These are phyloP conservation scores for Senna tora DNA, from an alignment of 306 rosid species.

Conservation along the genomic window DNA sequence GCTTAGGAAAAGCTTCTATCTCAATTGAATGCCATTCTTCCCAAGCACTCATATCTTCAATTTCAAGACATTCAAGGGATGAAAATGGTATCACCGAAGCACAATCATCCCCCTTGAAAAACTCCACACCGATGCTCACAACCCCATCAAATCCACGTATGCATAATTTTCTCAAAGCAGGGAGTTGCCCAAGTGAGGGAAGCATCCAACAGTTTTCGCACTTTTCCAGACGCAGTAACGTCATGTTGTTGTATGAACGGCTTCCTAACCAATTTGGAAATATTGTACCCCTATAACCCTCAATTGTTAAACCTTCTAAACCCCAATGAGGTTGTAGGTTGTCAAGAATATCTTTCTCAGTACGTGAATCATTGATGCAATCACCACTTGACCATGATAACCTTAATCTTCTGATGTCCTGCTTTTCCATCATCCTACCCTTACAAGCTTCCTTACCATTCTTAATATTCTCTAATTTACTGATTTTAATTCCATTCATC, in stretches of 20 bases:
- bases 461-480: not conserved
- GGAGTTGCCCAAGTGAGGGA: constrained; percentile 28
- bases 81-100: constrained; percentile 6
- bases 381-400: not conserved
- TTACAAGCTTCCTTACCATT: not conserved
- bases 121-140: not conserved
- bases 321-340: constrained; percentile 17
- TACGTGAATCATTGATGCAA: not conserved
- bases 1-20: constrained; percentile 11
- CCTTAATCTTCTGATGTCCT: not conserved
- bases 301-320: not conserved
- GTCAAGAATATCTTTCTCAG: constrained; percentile 6
- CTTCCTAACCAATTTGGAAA: constrained; percentile 26
- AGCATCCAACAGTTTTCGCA: constrained; percentile 17
- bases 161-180: not conserved
- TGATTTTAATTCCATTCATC: not conserved
- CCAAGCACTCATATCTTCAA: not conserved
- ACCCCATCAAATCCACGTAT: not conserved
- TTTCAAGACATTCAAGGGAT: not conserved
- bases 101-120: constrained; percentile 7
- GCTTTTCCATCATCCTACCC: not conserved
- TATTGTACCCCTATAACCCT: not conserved
- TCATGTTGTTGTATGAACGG: not conserved
- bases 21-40: constrained; percentile 20
- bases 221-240: accelerated